Conservation (phyloP, 1,284 basidiomycete genomes). For the Cutaneotrichosporon cutaneum region DNA sequence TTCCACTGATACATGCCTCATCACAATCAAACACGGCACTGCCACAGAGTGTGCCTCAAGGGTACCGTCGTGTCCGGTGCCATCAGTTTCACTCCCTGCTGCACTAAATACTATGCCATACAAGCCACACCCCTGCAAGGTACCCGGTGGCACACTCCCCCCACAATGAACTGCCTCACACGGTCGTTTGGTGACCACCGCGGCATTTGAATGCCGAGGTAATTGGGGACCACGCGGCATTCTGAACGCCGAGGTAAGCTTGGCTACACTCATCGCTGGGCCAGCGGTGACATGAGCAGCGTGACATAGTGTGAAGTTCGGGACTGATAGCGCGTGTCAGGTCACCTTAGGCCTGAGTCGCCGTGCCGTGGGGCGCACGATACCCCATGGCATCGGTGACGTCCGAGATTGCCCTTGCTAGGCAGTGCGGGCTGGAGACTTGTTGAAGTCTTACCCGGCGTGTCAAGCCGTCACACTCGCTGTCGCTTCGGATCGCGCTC, state of each 20-base stretch:
- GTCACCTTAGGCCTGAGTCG: neutral
- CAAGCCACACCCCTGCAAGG: neutral
- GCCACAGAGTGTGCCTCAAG: neutral
- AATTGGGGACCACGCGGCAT: neutral
- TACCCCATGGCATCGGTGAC: no score
- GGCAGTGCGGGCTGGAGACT: no score
- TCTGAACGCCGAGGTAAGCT: neutral
- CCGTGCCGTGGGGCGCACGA: no score
- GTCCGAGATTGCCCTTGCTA: no score
- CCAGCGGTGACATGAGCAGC: neutral
- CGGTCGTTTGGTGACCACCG: neutral
- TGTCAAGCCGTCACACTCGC: conserved; percentile 11
- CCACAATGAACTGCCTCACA: neutral
- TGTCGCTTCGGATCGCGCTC: neutral
- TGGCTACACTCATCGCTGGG: neutral
- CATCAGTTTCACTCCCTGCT: neutral
- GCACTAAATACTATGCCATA: neutral
- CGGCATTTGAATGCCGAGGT: neutral
- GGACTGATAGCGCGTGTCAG: neutral
- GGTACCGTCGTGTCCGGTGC: neutral
- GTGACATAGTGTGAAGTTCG: neutral
- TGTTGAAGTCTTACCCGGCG: no score
- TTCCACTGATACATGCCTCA: neutral
- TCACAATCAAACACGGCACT: no score
- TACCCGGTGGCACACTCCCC: neutral